These are phyloP conservation scores for Dactylellina leptospora DNA, from an alignment of 2,329 filamentous ascomycete species.

Conservation along the genomic window DNA sequence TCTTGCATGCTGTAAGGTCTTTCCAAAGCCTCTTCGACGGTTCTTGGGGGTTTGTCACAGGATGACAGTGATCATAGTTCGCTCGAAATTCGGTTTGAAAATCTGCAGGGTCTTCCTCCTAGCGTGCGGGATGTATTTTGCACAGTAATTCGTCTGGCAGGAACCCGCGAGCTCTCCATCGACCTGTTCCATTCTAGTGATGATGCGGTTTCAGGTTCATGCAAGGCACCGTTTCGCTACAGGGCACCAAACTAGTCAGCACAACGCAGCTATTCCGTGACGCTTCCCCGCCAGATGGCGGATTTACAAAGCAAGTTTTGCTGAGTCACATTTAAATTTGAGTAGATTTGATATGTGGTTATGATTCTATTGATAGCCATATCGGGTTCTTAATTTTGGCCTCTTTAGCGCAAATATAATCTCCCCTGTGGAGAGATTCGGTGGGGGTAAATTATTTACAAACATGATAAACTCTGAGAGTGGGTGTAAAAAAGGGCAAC, in stretches of 20 bases:
- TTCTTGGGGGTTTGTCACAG: slow-evolving; percentile 3
- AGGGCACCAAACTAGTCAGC: slow-evolving; percentile 9
- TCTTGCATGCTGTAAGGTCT: no score
- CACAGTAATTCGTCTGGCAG: slow-evolving; percentile 2
- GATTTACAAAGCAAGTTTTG: neutral
- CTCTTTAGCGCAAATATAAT: neutral
- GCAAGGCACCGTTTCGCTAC: slow-evolving; percentile 33
- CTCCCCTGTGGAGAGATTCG: no score
- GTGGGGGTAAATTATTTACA: no score
- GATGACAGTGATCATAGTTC: slow-evolving; percentile 11
- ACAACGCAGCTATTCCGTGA: neutral
- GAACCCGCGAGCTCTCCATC: slow-evolving; percentile 25
- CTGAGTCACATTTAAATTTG: no score
- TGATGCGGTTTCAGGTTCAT: slow-evolving; percentile 44
- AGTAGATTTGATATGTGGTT: neutral
- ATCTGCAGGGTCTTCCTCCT: slow-evolving; percentile 26
- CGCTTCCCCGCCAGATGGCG: neutral
- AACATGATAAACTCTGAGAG: no score
- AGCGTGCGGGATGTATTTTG: neutral
- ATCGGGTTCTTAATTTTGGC: neutral
- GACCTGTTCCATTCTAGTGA: slow-evolving; percentile 45
- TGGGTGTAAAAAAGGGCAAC: no score
- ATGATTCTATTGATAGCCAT: slow-evolving; percentile 10
- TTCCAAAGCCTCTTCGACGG: no score
- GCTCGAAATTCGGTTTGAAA: slow-evolving; percentile 28